A percentile compares a stretch with the other conserved stretches of the same genome.
phyloP scores from a whole-genome alignment of 176 grass and related monocot genomes.

The Ensete glaucum region DNA sequence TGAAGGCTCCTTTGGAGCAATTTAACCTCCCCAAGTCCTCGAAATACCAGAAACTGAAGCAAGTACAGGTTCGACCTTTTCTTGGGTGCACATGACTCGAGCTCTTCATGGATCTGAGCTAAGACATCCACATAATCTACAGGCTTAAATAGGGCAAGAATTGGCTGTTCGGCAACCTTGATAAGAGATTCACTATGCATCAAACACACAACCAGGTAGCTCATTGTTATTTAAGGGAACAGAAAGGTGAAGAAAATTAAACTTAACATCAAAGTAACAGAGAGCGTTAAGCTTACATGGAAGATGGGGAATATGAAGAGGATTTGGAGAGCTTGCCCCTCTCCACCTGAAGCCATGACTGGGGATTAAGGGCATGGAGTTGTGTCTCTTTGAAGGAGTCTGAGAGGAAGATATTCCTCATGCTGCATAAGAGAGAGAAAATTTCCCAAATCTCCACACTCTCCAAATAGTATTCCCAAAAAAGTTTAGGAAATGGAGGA shows the following conservation, averaged over 20 bases:
- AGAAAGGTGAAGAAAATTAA: not conserved
- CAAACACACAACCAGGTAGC: not conserved
- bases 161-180: conserved; percentile 59
- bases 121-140: conserved; percentile 69
- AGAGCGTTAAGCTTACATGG: conserved; percentile 51
- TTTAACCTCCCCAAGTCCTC: conserved; percentile 74
- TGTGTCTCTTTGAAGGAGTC: conserved; percentile 84
- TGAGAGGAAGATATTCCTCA: conserved; percentile 97
- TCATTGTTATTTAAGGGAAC: not conserved
- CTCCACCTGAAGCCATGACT: conserved; percentile 83
- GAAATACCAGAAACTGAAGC: conserved; percentile 87
- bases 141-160: conserved; percentile 75
- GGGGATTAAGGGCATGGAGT: conserved; percentile 59
- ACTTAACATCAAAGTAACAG: not conserved
- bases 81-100: conserved; percentile 59
- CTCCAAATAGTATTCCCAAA: not conserved
- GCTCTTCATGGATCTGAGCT: conserved; percentile 86
- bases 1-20: conserved; percentile 67
- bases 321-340: conserved; percentile 80
- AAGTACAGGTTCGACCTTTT: conserved; percentile 62
- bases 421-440: conserved; percentile 38
- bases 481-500: not conserved
- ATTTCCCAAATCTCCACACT: conserved; percentile 24
- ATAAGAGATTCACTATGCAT: conserved; percentile 62
- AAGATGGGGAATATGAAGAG: conserved; percentile 47